Evolutionary conservation across 371 early-diverging fungal genomes (phyloP).

Genomic region (Mucor racemosus): DNA sequence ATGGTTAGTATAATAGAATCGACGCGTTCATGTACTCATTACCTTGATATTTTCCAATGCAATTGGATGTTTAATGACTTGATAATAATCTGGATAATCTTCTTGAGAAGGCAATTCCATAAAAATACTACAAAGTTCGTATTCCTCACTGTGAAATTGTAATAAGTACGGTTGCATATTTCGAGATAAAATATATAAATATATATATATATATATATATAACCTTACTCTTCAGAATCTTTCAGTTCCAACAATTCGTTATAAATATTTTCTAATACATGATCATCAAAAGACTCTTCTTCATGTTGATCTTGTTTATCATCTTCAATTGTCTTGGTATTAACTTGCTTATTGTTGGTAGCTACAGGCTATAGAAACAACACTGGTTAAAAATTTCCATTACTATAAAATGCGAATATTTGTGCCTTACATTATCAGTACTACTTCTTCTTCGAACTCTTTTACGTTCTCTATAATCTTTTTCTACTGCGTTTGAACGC

Average conservation of each 20-base stretch:
- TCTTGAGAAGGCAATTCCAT: conserved; percentile 74
- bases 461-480: conserved; percentile 41
- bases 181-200: background rate
- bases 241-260: conserved; percentile 34
- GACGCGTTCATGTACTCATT: background rate
- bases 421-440: conserved; percentile 20
- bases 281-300: background rate
- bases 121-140: conserved; percentile 70
- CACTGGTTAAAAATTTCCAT: background rate
- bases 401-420: background rate
- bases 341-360: background rate
- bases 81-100: conserved; percentile 91
- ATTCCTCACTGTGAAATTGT: conserved; percentile 45
- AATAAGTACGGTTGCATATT: background rate
- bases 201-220: too few species aligned
- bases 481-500: conserved; percentile 28
- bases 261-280: conserved; percentile 31
- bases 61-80: conserved; percentile 85
- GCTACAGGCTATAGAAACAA: conserved; percentile 6
- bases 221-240: conserved; percentile 45
- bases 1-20: background rate
- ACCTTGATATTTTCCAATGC: conserved; percentile 73
- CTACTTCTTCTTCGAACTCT: conserved; percentile 25
- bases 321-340: background rate
- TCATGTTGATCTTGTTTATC: background rate